Percentiles rank a stretch among this genome's conserved stretches.
phyloP scores from a whole-genome alignment of 768 basidiomycete species.

The Cubamyces sp. region DNA sequence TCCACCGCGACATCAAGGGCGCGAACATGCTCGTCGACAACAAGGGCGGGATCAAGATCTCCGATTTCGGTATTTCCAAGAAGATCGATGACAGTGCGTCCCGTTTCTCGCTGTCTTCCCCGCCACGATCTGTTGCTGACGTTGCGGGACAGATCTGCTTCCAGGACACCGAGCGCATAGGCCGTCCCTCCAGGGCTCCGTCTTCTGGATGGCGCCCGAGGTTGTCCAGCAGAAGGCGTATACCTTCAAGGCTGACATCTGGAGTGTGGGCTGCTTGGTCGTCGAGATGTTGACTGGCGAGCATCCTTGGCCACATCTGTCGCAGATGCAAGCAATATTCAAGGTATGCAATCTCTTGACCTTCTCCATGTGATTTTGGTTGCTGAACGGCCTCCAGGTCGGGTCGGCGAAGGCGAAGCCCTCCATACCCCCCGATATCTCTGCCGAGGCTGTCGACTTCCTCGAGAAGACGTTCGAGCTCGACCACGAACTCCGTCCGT shows the following conservation, averaged over 20 bases:
- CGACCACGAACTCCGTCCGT: slow-evolving; percentile 78
- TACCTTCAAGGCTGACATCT: slow-evolving; percentile 92
- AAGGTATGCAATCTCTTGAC: slow-evolving; percentile 54
- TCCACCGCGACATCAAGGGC: slow-evolving; percentile 98
- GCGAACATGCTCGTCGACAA: slow-evolving; percentile 98
- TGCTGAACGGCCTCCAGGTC: slow-evolving; percentile 56
- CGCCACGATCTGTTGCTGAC: slow-evolving; percentile 1
- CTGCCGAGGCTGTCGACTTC: slow-evolving; percentile 85
- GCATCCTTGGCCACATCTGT: slow-evolving; percentile 94
- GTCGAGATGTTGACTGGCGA: slow-evolving; percentile 98
- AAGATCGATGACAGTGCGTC: slow-evolving; percentile 92
- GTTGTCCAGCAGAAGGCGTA: slow-evolving; percentile 96
- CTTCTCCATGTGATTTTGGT: neutral
- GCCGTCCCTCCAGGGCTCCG: slow-evolving; percentile 94
- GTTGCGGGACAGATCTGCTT: slow-evolving; percentile 40
- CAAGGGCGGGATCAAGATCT: slow-evolving; percentile 96
- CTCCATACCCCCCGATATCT: slow-evolving; percentile 88
- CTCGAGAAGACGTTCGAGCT: slow-evolving; percentile 85
- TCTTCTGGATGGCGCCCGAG: slow-evolving; percentile 99
- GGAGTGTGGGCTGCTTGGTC: slow-evolving; percentile 93
- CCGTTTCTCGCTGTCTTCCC: neutral
- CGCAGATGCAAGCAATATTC: slow-evolving; percentile 99
- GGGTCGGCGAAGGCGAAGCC: slow-evolving; percentile 84
- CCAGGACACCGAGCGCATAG: slow-evolving; percentile 77
- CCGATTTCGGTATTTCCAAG: slow-evolving; percentile 96